phyloP scores from a whole-genome alignment of 192 early-diverging fungal genomes.

The Anaeromyces robustus region DNA sequence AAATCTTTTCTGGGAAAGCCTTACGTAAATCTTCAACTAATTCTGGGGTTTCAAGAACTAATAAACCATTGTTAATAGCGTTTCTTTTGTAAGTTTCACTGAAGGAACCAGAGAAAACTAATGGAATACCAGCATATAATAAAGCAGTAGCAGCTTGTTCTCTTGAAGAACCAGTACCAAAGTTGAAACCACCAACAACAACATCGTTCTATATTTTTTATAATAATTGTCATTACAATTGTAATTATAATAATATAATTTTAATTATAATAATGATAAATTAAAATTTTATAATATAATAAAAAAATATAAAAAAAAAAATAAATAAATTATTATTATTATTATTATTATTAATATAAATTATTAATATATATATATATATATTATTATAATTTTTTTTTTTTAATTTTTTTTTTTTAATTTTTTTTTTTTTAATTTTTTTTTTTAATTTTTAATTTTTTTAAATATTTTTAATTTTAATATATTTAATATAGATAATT shows the following conservation, averaged over 20 bases:
- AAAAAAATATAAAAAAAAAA: no score
- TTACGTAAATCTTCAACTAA: constrained; percentile 59
- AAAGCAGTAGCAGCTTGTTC: constrained; percentile 96
- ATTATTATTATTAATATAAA: no score
- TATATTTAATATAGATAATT: no score
- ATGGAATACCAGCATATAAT: constrained; percentile 63
- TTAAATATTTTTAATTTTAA: neutral
- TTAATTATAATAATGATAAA: no score
- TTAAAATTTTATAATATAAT: no score
- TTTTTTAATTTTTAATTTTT: neutral
- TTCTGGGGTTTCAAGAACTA: constrained; percentile 73
- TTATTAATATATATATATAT: no score
- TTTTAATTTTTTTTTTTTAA: no score
- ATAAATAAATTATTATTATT: no score
- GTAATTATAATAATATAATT: no score
- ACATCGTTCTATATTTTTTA: constrained; percentile 44
- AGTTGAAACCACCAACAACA: constrained; percentile 85
- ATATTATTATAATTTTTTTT: no score
- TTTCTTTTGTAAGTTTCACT: constrained; percentile 99
- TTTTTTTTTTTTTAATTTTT: no score
- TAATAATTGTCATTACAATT: no score
- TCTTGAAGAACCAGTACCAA: constrained; percentile 92
- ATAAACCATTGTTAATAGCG: constrained; percentile 92
- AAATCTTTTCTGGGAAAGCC: constrained; percentile 10
- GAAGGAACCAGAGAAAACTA: constrained; percentile 81